phyloP scores from a whole-genome alignment of 2,329 filamentous ascomycete genomes.

The Lecanicillium sp. region DNA sequence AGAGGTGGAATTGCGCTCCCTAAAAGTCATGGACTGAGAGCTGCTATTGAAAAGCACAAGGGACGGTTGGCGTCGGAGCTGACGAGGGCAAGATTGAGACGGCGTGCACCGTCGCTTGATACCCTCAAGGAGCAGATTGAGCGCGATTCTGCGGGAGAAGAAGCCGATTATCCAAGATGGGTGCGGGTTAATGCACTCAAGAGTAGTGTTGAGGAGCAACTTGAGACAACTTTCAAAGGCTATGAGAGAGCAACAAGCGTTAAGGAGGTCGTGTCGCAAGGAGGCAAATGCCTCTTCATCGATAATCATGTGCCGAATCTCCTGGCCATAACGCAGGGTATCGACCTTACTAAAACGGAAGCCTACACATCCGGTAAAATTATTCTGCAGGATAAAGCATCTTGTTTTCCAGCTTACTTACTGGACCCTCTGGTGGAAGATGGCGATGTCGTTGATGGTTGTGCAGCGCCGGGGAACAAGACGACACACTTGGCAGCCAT shows the following conservation, averaged over 20 bases:
- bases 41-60: constrained; percentile 72
- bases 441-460: constrained; percentile 83
- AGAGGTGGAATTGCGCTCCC: constrained; percentile 79
- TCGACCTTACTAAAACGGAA: constrained; percentile 62
- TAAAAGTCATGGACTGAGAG: constrained; percentile 66
- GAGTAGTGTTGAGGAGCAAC: constrained; percentile 60
- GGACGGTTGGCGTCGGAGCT: constrained; percentile 74
- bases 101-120: constrained; percentile 60
- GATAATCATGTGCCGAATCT: constrained; percentile 79
- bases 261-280: constrained; percentile 39
- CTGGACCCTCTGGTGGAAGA: constrained; percentile 59
- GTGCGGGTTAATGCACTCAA: constrained; percentile 77
- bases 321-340: constrained; percentile 63
- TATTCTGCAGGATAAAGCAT: constrained; percentile 93
- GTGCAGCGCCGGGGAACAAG: constrained; percentile 93
- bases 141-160: constrained; percentile 36
- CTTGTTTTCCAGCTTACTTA: constrained; percentile 90
- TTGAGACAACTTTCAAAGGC: constrained; percentile 63
- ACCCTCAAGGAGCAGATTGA: constrained; percentile 54
- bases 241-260: constrained; percentile 52
- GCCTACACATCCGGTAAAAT: constrained; percentile 71
- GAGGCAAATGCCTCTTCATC: constrained; percentile 52
- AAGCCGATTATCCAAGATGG: constrained; percentile 73
- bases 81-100: constrained; percentile 65
- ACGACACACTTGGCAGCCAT: constrained; percentile 88